Conservation (phyloP, 177 flowering plant species). For the Vitis hybrid region DNA sequence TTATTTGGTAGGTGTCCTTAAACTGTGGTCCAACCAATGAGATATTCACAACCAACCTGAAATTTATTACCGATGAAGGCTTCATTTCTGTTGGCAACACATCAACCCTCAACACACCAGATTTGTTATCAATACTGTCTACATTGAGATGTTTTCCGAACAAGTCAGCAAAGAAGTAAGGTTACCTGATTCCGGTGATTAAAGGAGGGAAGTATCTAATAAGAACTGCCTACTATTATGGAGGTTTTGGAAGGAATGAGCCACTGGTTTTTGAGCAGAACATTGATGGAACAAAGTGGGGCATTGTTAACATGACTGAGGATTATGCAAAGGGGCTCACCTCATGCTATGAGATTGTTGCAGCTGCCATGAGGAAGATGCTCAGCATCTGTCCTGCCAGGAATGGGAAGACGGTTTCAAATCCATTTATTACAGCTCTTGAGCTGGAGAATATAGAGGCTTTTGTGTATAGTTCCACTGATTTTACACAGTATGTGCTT, state of each 20-base stretch:
- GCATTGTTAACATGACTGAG: slow-evolving; percentile 69
- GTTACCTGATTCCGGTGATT: slow-evolving; percentile 60
- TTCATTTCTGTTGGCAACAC: slow-evolving; percentile 56
- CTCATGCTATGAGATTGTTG: slow-evolving; percentile 72
- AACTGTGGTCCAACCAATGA: slow-evolving; percentile 55
- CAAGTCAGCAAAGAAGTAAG: slow-evolving; percentile 47
- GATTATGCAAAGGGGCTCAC: slow-evolving; percentile 62
- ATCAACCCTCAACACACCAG: slow-evolving; percentile 34
- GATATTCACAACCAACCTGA: slow-evolving; percentile 24
- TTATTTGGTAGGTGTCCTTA: slow-evolving; percentile 43
- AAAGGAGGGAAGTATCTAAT: slow-evolving; percentile 68
- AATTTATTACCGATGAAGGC: slow-evolving; percentile 59
- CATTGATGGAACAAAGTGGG: slow-evolving; percentile 83
- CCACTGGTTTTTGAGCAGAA: slow-evolving; percentile 94
- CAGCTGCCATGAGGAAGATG: slow-evolving; percentile 43
- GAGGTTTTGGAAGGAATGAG: slow-evolving; percentile 67
- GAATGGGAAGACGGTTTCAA: slow-evolving; percentile 49
- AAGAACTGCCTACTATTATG: slow-evolving; percentile 75
- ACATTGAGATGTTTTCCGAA: slow-evolving; percentile 73
- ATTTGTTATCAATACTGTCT: slow-evolving; percentile 44
- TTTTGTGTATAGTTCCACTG: slow-evolving; percentile 67
- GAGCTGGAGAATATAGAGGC: slow-evolving; percentile 51
- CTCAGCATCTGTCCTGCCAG: slow-evolving; percentile 81
- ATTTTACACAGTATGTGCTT: slow-evolving; percentile 52
- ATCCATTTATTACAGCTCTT: slow-evolving; percentile 77